These are phyloP conservation scores for Suhomyces kilbournensis DNA, from an alignment of 805 yeast species.

Conservation along the genomic window DNA sequence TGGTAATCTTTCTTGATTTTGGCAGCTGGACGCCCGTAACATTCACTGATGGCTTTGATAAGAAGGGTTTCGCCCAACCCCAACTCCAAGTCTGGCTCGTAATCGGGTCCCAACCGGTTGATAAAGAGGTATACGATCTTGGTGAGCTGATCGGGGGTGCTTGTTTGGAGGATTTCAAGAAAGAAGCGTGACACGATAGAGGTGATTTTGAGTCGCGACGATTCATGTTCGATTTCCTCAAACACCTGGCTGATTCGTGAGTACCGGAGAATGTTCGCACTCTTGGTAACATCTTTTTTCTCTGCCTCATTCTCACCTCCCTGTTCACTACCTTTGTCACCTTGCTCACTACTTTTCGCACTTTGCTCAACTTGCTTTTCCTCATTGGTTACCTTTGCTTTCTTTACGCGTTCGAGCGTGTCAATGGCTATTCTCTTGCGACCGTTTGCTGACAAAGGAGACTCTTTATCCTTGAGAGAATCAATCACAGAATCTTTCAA, in stretches of 20 bases:
- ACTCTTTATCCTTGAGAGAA: too few species aligned
- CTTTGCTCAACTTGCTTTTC: neutral
- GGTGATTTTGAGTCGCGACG: conserved; percentile 80
- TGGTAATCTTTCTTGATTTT: conserved; percentile 74
- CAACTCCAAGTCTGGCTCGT: conserved; percentile 82
- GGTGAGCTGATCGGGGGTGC: conserved; percentile 48
- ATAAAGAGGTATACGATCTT: conserved; percentile 80
- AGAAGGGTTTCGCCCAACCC: conserved; percentile 91
- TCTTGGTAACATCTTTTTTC: too few species aligned
- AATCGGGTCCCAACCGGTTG: conserved; percentile 91
- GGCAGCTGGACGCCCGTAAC: conserved; percentile 76
- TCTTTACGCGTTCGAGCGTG: neutral
- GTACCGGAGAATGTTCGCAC: neutral
- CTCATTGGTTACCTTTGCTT: neutral
- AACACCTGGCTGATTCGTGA: conserved; percentile 51
- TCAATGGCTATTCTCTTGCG: neutral
- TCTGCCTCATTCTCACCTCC: too few species aligned
- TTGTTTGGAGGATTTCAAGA: conserved; percentile 52
- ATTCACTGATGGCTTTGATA: conserved; percentile 83
- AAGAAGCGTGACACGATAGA: conserved; percentile 74
- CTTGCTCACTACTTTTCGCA: neutral
- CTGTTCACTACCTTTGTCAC: too few species aligned
- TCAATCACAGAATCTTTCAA: too few species aligned
- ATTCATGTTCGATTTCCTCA: conserved; percentile 72
- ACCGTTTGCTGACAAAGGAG: neutral